These are phyloP conservation scores for Cyphellophora europaea DNA, from an alignment of 2,329 filamentous ascomycete genomes.

Conservation along the genomic window DNA sequence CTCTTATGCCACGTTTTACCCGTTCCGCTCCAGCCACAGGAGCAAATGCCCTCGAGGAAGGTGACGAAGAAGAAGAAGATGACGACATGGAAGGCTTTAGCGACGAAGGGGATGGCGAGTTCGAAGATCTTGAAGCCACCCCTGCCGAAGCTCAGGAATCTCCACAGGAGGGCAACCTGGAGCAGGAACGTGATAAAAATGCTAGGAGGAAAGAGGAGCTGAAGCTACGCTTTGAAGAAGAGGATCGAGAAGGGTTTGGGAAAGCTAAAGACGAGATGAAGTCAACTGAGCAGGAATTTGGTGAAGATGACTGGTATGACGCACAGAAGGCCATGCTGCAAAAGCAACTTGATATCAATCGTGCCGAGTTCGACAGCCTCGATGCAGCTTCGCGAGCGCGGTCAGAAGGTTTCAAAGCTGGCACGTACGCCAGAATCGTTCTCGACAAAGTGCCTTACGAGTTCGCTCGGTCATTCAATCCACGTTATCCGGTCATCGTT, in stretches of 20 bases:
- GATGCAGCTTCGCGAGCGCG: conserved; percentile 74
- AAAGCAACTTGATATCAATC: conserved; percentile 95
- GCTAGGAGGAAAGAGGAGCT: conserved; percentile 89
- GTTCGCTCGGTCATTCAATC: conserved; percentile 74
- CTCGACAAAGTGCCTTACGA: conserved; percentile 84
- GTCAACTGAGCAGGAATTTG: conserved; percentile 68
- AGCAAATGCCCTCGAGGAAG: conserved; percentile 44
- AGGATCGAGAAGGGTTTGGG: conserved; percentile 85
- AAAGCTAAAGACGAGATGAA: conserved; percentile 78
- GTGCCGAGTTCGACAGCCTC: conserved; percentile 78
- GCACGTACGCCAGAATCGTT: conserved; percentile 86
- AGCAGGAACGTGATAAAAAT: conserved; percentile 82
- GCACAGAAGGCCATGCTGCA: conserved; percentile 88
- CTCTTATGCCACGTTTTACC: conserved; percentile 66
- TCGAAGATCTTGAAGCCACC: conserved; percentile 77
- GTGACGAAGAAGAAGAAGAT: conserved; percentile 42
- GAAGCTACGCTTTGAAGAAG: conserved; percentile 88
- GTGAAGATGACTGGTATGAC: conserved; percentile 98
- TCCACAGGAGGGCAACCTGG: conserved; percentile 46
- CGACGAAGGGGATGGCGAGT: conserved; percentile 67
- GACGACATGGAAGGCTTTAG: conserved; percentile 39
- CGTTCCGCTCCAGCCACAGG: conserved; percentile 53
- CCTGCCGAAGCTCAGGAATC: conserved; percentile 28
- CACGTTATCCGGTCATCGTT: conserved; percentile 73
- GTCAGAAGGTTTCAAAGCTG: conserved; percentile 84